Evolutionary conservation across 805 yeast species (phyloP).

Genomic region (Candida verbasci): DNA sequence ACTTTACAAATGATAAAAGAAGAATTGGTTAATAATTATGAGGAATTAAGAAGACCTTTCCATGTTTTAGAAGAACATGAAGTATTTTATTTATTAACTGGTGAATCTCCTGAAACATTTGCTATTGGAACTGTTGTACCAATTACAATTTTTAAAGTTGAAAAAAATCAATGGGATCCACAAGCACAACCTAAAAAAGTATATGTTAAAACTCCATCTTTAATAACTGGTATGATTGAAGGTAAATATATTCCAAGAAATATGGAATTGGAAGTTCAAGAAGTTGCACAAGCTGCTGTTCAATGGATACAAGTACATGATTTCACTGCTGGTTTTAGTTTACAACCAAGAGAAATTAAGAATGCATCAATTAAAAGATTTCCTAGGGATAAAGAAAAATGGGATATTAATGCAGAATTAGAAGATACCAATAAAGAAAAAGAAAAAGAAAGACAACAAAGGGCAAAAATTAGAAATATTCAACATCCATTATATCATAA

Average conservation of each 20-base stretch:
- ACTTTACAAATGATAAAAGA: constrained; percentile 80
- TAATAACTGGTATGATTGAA: constrained; percentile 41
- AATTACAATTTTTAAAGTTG: constrained; percentile 65
- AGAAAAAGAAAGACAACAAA: constrained; percentile 60
- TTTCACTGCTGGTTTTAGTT: constrained; percentile 69
- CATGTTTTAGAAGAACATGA: constrained; percentile 62
- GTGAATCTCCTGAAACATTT: constrained; percentile 72
- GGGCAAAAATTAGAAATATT: constrained; percentile 69
- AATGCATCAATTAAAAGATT: constrained; percentile 46
- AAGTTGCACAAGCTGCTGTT: constrained; percentile 83
- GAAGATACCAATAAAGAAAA: constrained; percentile 56
- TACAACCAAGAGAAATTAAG: constrained; percentile 61
- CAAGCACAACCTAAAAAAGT: constrained; percentile 40
- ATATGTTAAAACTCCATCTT: constrained; percentile 38
- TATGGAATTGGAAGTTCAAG: constrained; percentile 52
- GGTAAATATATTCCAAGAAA: constrained; percentile 43
- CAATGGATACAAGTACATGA: constrained; percentile 65
- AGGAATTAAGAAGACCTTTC: constrained; percentile 76
- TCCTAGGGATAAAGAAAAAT: constrained; percentile 56
- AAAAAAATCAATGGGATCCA: constrained; percentile 55
- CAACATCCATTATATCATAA: constrained; percentile 90
- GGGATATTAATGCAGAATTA: constrained; percentile 78
- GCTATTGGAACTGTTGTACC: constrained; percentile 70
- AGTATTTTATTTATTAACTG: constrained; percentile 84
- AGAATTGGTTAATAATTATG: constrained; percentile 84